These are phyloP conservation scores for Moricandia moricandioides DNA, from an alignment of 345 rosid species.

Conservation along the genomic window DNA sequence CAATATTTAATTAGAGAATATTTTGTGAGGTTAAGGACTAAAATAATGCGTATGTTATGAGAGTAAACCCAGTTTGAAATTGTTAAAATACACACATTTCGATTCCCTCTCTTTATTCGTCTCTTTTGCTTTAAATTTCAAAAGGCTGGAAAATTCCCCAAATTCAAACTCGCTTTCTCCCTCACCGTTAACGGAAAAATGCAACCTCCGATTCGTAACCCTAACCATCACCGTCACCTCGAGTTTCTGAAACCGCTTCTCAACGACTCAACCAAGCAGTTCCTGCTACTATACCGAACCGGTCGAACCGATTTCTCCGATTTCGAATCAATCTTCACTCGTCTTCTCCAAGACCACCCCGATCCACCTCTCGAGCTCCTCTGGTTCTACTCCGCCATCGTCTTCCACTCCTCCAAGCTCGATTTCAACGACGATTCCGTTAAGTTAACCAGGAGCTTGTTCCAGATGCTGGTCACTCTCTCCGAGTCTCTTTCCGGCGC, in stretches of 20 bases:
- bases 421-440: constrained; percentile 26
- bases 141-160: constrained; percentile 10
- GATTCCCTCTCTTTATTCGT: constrained; percentile 43
- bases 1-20: background rate
- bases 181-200: constrained; percentile 22
- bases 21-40: background rate
- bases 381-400: constrained; percentile 71
- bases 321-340: constrained; percentile 61
- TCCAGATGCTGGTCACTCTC: constrained; percentile 56
- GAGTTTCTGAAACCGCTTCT: constrained; percentile 47
- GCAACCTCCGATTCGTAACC: constrained; percentile 25
- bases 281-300: constrained; percentile 42
- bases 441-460: constrained; percentile 40
- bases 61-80: constrained; percentile 6
- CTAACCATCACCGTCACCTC: constrained; percentile 10
- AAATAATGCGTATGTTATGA: background rate
- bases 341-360: constrained; percentile 46
- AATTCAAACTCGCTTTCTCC: constrained; percentile 13
- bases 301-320: constrained; percentile 62
- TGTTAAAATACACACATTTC: background rate
- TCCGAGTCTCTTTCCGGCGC: constrained; percentile 44
- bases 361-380: constrained; percentile 63
- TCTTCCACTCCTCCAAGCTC: constrained; percentile 43
- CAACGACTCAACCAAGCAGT: constrained; percentile 59
- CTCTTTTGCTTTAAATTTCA: constrained; percentile 29